Conservation (phyloP, 805 yeast species). For the Kodamaea jinghongensis region DNA sequence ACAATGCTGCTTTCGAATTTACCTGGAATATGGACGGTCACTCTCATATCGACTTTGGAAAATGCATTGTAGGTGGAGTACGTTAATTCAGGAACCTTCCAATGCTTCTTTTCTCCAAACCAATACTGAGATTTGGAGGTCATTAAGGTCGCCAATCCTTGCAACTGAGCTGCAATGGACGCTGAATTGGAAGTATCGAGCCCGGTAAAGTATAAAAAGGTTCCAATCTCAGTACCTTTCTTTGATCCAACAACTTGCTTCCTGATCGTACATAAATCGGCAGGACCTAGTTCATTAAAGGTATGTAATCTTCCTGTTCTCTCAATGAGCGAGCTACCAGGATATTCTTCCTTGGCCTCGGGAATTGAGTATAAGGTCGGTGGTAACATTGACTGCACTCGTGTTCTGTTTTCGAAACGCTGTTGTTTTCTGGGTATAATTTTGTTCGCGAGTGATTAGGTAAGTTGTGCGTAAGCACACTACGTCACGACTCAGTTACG, state of each 20-base stretch:
- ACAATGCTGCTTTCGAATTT: constrained; percentile 56
- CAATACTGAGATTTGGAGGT: constrained; percentile 61
- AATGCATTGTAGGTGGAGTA: constrained; percentile 64
- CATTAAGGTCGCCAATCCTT: constrained; percentile 63
- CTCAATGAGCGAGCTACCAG: constrained; percentile 60
- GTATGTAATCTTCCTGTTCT: constrained; percentile 58
- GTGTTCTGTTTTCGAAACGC: constrained; percentile 1
- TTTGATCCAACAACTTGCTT: constrained; percentile 41
- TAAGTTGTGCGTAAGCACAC: background rate
- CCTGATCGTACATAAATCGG: constrained; percentile 55
- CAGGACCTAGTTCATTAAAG: constrained; percentile 70
- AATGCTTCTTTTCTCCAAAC: constrained; percentile 73
- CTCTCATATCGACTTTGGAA: constrained; percentile 65
- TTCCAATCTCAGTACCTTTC: constrained; percentile 54
- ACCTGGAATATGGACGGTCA: constrained; percentile 75
- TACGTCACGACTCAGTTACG: no score
- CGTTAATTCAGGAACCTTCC: constrained; percentile 69
- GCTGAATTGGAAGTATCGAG: constrained; percentile 74
- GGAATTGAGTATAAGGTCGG: constrained; percentile 63
- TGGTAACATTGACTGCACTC: constrained; percentile 22
- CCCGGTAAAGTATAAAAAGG: constrained; percentile 73
- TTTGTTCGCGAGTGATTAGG: constrained; percentile 3
- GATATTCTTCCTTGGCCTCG: constrained; percentile 54
- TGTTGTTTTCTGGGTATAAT: constrained; percentile 4
- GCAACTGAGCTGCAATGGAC: constrained; percentile 72